These are phyloP conservation scores for Iris macrosiphon DNA, from an alignment of 106 monocot species.

Conservation along the genomic window DNA sequence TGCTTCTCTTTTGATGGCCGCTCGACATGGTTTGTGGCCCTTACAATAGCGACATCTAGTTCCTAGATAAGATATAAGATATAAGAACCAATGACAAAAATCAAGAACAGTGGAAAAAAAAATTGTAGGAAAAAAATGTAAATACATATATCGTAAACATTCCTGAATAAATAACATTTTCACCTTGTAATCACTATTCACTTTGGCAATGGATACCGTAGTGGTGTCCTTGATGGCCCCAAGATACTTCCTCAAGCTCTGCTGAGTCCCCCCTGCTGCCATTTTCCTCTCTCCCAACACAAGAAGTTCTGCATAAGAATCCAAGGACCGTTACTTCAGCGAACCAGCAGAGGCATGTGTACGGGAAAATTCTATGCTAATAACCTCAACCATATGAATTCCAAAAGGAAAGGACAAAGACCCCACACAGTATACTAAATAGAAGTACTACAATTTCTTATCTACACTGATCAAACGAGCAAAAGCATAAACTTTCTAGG, in stretches of 20 bases:
- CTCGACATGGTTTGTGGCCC: slow-evolving; percentile 77
- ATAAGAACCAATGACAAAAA: not conserved
- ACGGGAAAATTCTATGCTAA: no score
- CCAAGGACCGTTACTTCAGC: no score
- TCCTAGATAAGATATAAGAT: slow-evolving; percentile 32
- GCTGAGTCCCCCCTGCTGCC: slow-evolving; percentile 38
- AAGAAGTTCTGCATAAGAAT: not conserved
- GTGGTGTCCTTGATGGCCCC: slow-evolving; percentile 93
- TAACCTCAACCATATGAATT: no score
- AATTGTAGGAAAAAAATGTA: slow-evolving; percentile 3
- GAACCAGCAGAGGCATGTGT: no score
- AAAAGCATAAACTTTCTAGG: no score
- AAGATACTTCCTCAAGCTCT: slow-evolving; percentile 63
- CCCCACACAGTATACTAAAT: no score
- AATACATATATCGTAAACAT: not conserved
- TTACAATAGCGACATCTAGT: slow-evolving; percentile 73
- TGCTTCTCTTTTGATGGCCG: slow-evolving; percentile 81
- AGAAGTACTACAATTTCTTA: no score
- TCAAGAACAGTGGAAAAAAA: not conserved
- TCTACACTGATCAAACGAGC: no score
- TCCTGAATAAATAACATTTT: not conserved
- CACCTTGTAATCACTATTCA: slow-evolving; percentile 88
- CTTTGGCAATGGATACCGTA: slow-evolving; percentile 83
- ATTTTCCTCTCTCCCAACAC: slow-evolving; percentile 11
- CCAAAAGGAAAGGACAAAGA: no score